Evolutionary conservation across 164 flowering plant species (phyloP), one percentile per base, ranked within the genome.

Genomic region (Dillenia suffruticosa): DNA sequence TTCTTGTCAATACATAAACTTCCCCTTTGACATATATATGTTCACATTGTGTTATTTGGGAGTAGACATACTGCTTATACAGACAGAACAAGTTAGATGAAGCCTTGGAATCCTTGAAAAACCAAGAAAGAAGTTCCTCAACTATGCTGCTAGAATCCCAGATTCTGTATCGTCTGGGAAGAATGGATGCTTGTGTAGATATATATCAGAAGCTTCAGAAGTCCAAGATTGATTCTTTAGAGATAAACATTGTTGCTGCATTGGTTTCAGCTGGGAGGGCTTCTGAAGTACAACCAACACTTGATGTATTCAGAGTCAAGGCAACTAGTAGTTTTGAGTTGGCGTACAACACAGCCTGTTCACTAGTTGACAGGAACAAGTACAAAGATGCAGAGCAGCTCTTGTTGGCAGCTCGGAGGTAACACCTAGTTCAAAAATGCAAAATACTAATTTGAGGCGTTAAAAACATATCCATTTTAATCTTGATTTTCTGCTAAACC

Each of bases 311-410:
- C 19, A 77, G 78, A 67, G 79, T 89, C 45, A 88, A 89, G 80
- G 75, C 96, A 67, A 81, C 86, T 14, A 86, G 84, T 81, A 91
- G 90, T 74, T 89, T 83, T 83, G 97, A 91, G 80, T 73, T 94
- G 84, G 99, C 96, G n/a, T 94, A 76, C 71, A 94, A 89, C 68
- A 77, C 79, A 62, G 93, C 96, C 53, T 94, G 97, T 70, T 87
- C 97, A 58, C 79, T 88, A 70, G 80, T 91, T 56, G 96, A 91
- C 61, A 78, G 69, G 65, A 75, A 68, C 62, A 81, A 82, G 59
- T 76, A 78, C 61, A 49, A 67, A 15, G 97, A 91, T 73, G 99
- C 97, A 6, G 97, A 94, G 65, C 87, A 84, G 54, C 86, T 82
- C 15, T 70, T 94, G 68, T 82, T 91, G 51, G 76, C 89, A 22